Conservation (phyloP, 1,139 yeast genomes). For the Diutina siamensis region DNA sequence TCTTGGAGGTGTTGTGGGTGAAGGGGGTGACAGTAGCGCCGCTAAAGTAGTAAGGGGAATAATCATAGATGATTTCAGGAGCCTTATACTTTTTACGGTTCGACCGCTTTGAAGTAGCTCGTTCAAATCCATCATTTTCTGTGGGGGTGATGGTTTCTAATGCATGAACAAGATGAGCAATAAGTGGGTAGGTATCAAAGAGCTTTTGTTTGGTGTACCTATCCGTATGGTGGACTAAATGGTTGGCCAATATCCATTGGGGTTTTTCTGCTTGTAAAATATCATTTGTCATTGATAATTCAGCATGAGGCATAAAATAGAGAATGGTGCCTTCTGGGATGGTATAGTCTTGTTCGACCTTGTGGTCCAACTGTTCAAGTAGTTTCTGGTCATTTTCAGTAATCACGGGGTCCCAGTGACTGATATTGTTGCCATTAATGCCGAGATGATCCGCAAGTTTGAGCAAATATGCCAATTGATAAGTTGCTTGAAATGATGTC, state of each 20-base stretch:
- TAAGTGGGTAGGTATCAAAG: neutral
- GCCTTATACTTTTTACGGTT: neutral
- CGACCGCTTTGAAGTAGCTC: neutral
- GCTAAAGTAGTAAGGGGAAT: neutral
- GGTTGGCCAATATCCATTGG: neutral
- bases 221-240: neutral
- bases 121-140: neutral
- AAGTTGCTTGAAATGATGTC: neutral
- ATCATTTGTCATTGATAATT: constrained; percentile 1
- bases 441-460: neutral
- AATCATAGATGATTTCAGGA: neutral
- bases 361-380: neutral
- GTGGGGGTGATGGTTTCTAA: neutral
- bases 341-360: neutral
- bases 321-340: neutral
- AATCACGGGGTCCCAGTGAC: constrained; percentile 4
- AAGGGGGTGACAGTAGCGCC: neutral
- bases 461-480: neutral
- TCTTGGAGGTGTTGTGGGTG: neutral
- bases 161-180: constrained; percentile 1
- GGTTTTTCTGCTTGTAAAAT: neutral
- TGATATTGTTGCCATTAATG: neutral
- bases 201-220: neutral
- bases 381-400: neutral
- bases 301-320: constrained; percentile 4